Base-by-base conservation (phyloP, 352 stramenopile species). In the Albugo laibachii region DNA sequence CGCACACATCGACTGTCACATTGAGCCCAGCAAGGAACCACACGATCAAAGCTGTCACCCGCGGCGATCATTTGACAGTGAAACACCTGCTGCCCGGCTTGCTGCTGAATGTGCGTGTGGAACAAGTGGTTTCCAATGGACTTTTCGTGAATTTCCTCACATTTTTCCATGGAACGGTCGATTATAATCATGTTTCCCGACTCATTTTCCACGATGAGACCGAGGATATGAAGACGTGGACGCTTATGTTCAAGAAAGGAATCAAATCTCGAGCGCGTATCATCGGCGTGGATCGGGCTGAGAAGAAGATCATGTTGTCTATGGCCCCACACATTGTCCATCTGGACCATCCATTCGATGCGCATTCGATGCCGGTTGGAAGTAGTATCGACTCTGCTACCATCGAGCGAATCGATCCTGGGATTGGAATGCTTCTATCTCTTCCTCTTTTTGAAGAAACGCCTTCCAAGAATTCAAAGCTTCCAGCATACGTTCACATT, bases 51-150 rank as follows among this genome's bases (percentile, higher is more conserved):
- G 65, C 62, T 3, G 69, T 94, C 21, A 92, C 77, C 13, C 71
- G 79, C 49, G 72, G 73, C 45, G 74, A 91, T 58, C 59, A 66
- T 56, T 88, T 89, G 53, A 91, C 80, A 18, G 56, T 97, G 16
- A 74, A 82, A 42, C 83, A 92, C 27, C 62, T 97, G 14, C 56
- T 81, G 41, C 88, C 91, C 4, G 92, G 92, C 12, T 95, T 94
- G 83, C 58, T 97, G 50, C 66, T 95, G 3, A 87, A 95, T 56
- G 77, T 92, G 16, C 80, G 78, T 38, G 79, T 97, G 10, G 89
- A 97, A 49, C 75, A 91, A 13, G 75, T 92, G 34, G 61, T 93
- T 45, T 57, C 66, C 47, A 93, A 92, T 51, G 80, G 81, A 0
- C 63, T 94, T 16, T 66, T 62, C 27, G 80, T 94, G 49, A 88